Evolutionary conservation across 1,284 basidiomycete genomes (phyloP).

Genomic region (Anthracocystis panici-leucophaei): DNA sequence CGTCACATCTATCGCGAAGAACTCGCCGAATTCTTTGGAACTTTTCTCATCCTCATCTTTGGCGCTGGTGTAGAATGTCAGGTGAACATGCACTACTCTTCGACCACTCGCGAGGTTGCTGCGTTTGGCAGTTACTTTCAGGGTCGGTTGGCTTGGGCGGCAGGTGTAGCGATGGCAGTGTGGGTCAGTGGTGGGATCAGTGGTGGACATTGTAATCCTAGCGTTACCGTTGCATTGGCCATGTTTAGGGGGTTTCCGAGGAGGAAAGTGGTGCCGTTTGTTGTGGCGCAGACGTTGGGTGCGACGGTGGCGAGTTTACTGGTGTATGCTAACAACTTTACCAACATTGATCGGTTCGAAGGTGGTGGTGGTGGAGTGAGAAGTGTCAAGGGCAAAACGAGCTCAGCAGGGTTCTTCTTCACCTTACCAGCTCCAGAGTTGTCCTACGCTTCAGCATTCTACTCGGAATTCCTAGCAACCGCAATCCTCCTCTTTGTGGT

Average conservation of each 20-base stretch:
- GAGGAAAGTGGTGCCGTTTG: conserved; percentile 80
- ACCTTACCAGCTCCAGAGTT: conserved; percentile 73
- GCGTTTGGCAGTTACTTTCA: conserved; percentile 53
- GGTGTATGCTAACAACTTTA: conserved; percentile 81
- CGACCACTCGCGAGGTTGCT: conserved; percentile 13
- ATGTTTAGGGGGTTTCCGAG: conserved; percentile 80
- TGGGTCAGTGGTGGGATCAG: conserved; percentile 58
- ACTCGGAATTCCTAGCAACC: conserved; percentile 58
- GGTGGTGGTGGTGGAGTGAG: conserved; percentile 76
- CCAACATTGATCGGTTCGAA: conserved; percentile 80
- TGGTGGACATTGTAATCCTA: conserved; percentile 58
- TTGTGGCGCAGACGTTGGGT: conserved; percentile 79
- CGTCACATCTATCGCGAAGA: conserved; percentile 54
- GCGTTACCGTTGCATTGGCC: conserved; percentile 76
- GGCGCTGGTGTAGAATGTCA: conserved; percentile 65
- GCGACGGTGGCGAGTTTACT: conserved; percentile 77
- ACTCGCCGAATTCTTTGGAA: conserved; percentile 58
- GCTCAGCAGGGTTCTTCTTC: conserved; percentile 79
- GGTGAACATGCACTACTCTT: conserved; percentile 55
- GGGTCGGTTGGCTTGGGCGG: conserved; percentile 59
- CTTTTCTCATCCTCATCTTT: conserved; percentile 62
- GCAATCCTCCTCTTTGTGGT: conserved; percentile 57
- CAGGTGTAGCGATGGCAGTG: conserved; percentile 58
- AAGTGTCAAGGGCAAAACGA: conserved; percentile 72
- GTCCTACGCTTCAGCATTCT: conserved; percentile 36